Base-by-base conservation (phyloP, 495 filamentous ascomycete species). In the Choiromyces venosus region DNA sequence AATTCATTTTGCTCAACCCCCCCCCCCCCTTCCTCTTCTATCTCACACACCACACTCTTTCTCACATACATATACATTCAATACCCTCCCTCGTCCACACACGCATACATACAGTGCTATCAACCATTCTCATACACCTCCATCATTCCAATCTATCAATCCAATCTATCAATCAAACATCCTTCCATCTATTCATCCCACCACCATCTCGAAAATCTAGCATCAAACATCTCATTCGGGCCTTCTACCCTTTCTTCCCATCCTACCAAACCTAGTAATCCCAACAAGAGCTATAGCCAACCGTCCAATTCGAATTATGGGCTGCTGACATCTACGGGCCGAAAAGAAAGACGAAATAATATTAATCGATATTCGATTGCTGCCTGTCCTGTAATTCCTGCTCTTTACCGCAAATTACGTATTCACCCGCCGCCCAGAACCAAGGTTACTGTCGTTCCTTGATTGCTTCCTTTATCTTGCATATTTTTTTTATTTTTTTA, bases 291-390 rank as follows among this genome's bases (percentile, higher is more conserved):
- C 71, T 38, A 72, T 66, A 77, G 69, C 61, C 66, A 67, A 70
- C 66, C 37, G 74, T 70, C 56, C 69, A 77, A 77, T 76, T 77
- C 75, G 66, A 77, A 75, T 64, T 77, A 76, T 77, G 74, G 61
- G 56, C 70, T 73, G 69, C 74, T 77, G 74, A 76, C 29, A 73
- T 46, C 70, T 35, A 69, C 70, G 52, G 52, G 29, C 25, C 52
- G 9, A 61, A 61, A 29, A 42, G 12, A 29, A 12, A 61, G n/a
- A 29, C 4, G 16, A 12, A 76, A 42, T 76, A 69, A 69, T 67
- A 77, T 44, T 70, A 73, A 67, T 67, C 74, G 40, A 77, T 77
- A 77, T 66, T 73, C 66, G 69, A 76, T 66, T 77, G 66, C 42
- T 77, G 37, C 40, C 69, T 69, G 69, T 77, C 68, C 66, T 76